Evolutionary conservation across 192 early-diverging fungal genomes (phyloP), one percentile per base, ranked within the genome.

Genomic region (Gonapodya prolifera): DNA sequence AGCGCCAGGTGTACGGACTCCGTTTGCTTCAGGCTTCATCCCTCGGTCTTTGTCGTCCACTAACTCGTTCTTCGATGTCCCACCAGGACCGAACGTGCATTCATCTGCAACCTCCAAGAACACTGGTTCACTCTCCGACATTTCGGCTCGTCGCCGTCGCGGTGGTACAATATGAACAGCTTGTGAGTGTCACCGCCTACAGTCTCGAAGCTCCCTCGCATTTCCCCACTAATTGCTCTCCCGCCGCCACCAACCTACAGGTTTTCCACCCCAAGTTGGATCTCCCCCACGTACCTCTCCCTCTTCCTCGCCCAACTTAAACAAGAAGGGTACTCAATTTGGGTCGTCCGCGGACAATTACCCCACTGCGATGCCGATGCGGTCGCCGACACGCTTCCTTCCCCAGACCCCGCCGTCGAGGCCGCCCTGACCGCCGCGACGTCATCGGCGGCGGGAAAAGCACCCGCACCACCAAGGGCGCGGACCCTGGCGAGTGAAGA

Each of bases 111-210:
- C n/a, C n/a, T n/a, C 45, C 8, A n/a, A 69, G 45, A 69, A 69
- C 45, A 69, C 45, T 69, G 45, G 45, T 69, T 69, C 45, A 69
- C 45, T n/a, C 45, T 69, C 45, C 45, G 45, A n/a, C 45, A n/a
- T n/a, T 69, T 69, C 45, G 45, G 45, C 45, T n/a, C n/a, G 13
- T n/a, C 45, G 45, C 45, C 45, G 13, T 16, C 8, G 45, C 45
- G 45, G 45, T 69, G 45, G 45, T 69, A 69, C 45, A n/a, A 69
- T n/a, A 16, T 8, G 13, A 69, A 69, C n/a, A n/a, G n/a, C n/a
- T n/a, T n/a, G n/a, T n/a, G n/a, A n/a, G n/a, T n/a, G n/a, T n/a
- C n/a, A n/a, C n/a, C n/a, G n/a, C n/a, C n/a, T n/a, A n/a, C n/a
- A n/a, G n/a, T n/a, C n/a, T n/a, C n/a, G n/a, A n/a, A n/a, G n/a